phyloP scores from a whole-genome alignment of 768 basidiomycete species.

The Macrolepiota albuminosa region DNA sequence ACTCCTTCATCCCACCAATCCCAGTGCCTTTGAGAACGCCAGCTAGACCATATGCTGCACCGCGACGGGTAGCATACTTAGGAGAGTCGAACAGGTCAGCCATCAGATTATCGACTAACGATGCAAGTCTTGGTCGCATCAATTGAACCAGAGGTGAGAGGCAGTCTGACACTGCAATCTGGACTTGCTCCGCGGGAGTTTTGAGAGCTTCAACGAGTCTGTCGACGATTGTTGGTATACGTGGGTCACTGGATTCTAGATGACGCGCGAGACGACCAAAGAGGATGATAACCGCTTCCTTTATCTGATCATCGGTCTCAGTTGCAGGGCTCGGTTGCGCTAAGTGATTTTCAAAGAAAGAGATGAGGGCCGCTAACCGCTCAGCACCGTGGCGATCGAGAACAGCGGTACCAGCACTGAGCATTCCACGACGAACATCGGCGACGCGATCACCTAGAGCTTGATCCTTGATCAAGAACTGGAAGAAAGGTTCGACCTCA shows the following conservation, averaged over 20 bases:
- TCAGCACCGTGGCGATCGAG: constrained; percentile 80
- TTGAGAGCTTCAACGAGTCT: constrained; percentile 84
- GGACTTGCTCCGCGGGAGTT: constrained; percentile 94
- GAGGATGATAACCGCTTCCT: constrained; percentile 92
- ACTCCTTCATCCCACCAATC: constrained; percentile 79
- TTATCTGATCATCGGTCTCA: constrained; percentile 81
- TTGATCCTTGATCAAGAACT: constrained; percentile 79
- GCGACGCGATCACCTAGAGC: constrained; percentile 82
- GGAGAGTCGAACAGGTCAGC: constrained; percentile 69
- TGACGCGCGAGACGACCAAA: constrained; percentile 92
- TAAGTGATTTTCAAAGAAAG: constrained; percentile 78
- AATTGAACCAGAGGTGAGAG: constrained; percentile 78
- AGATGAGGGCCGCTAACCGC: constrained; percentile 68
- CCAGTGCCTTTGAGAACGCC: constrained; percentile 92
- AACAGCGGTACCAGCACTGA: constrained; percentile 75
- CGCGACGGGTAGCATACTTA: constrained; percentile 93
- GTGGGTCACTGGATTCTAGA: constrained; percentile 68
- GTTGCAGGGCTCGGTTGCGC: constrained; percentile 47
- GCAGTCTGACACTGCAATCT: constrained; percentile 95
- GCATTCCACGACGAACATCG: constrained; percentile 83
- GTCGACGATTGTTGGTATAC: constrained; percentile 79
- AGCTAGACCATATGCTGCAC: constrained; percentile 94
- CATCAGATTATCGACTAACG: constrained; percentile 73
- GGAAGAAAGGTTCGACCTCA: constrained; percentile 70
- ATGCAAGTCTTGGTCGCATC: constrained; percentile 54